Evolutionary conservation across 73 alveolate species (phyloP), one percentile per base, ranked within the genome.

Genomic region (Diophrys sp.): DNA sequence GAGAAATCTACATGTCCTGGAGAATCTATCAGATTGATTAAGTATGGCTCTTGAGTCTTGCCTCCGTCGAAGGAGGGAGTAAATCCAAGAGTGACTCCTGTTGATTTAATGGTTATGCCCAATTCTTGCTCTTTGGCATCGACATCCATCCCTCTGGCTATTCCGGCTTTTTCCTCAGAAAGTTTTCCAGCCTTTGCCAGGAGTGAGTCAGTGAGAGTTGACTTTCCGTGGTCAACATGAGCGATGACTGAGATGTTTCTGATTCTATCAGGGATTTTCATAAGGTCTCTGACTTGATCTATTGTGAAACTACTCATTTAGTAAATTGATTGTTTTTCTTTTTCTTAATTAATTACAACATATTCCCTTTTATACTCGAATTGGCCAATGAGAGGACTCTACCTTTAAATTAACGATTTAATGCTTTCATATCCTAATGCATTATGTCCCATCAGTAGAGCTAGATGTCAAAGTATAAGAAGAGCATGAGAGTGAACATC

Each of bases 1-100:
- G 98, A 87, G 90, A 95, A 94, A 90, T 96, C 99, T 8, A 95
- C 97, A 78, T 96, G 99, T 31, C 99, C 99, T 29, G 99, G 98
- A 71, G 99, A 93, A 81, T 97, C 99, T 70, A 97, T 97, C 71
- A 97, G 80, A 71, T 96, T 96, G 70, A 92, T 91, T 53, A 86
- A 78, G 74, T 71, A 88, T 67, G 85, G 78, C 67, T 81, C 90
- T 54, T 28, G 68, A 55, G 74, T 76, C 33, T 82, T 77, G 1
- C 68, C 70, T 32, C 68, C 88, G 25, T 81, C 85, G 25, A 75
- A 23, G 14, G 74, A 11, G 71, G 67, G 55, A 54, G 83, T 85
- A 70, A 80, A 89, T 81, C 81, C 88, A 23, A 91, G 86, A 54
- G 96, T 56, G 30, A 87, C 87, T 14, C 95, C 88, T 0, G 98